These are phyloP conservation scores for Sporothrix pseudoabietina DNA, from an alignment of 2,329 filamentous ascomycete genomes.

Conservation along the genomic window DNA sequence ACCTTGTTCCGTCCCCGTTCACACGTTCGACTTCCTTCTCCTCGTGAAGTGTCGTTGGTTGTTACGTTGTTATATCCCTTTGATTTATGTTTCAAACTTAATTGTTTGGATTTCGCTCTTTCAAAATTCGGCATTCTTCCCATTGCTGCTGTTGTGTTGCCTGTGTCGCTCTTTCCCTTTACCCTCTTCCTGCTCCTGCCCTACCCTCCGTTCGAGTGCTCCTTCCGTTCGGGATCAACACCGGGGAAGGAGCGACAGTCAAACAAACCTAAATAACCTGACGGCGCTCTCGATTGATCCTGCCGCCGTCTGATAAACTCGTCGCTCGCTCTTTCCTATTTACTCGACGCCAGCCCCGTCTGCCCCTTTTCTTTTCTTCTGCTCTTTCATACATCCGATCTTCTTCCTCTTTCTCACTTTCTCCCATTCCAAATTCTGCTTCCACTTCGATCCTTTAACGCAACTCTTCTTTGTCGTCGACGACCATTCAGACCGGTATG, in stretches of 20 bases:
- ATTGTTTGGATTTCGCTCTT: neutral
- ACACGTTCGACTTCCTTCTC: neutral
- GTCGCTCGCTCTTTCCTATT: neutral
- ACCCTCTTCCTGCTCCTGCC: neutral
- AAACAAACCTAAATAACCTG: neutral
- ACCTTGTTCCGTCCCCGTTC: constrained; percentile 8
- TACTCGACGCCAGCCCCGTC: neutral
- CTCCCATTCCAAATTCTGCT: neutral
- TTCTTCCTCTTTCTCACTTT: neutral
- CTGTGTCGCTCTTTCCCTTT: neutral
- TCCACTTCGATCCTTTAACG: neutral
- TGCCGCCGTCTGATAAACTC: constrained; percentile 3
- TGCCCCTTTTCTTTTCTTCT: neutral
- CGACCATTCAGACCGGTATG: neutral
- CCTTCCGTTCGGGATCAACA: constrained; percentile 2
- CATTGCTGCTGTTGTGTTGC: neutral
- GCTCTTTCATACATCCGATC: neutral
- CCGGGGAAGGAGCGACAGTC: constrained; percentile 3
- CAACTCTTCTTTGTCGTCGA: neutral
- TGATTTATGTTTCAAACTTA: neutral
- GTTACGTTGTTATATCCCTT: neutral
- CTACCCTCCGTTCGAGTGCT: neutral
- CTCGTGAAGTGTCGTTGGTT: neutral
- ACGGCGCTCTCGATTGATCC: neutral
- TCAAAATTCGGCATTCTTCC: neutral